These are phyloP conservation scores for Hordeum pubiflorum DNA, from an alignment of 202 grass and related monocot species.

Conservation along the genomic window DNA sequence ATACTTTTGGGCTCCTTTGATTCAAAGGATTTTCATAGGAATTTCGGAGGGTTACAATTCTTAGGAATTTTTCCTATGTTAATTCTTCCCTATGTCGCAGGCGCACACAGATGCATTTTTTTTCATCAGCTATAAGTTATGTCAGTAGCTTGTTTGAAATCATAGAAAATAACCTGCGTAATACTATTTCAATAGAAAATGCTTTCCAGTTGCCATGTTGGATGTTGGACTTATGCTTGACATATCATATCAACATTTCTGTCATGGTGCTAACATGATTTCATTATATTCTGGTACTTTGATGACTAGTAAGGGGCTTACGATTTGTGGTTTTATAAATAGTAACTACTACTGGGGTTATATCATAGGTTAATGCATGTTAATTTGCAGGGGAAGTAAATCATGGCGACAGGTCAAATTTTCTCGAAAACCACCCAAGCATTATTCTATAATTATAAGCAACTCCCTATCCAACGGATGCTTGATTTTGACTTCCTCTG, in stretches of 20 bases:
- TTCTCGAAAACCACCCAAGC: constrained; percentile 91
- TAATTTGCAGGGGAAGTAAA: constrained; percentile 36
- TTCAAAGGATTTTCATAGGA: neutral
- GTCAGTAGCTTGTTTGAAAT: constrained; percentile 1
- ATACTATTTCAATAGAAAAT: neutral
- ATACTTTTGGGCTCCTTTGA: neutral
- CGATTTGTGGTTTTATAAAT: constrained; percentile 15
- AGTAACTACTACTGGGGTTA: neutral
- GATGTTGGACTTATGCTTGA: neutral
- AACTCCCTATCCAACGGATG: constrained; percentile 96
- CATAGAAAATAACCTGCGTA: neutral
- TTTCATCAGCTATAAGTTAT: neutral
- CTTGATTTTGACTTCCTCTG: constrained; percentile 99
- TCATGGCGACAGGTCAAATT: constrained; percentile 86
- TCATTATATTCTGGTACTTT: neutral
- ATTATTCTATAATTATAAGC: constrained; percentile 99
- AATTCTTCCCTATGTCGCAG: neutral
- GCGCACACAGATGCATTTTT: neutral
- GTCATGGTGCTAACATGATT: constrained; percentile 1
- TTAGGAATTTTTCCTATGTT: no score
- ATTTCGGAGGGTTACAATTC: no score
- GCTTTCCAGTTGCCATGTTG: neutral
- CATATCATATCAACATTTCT: neutral
- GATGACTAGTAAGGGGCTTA: neutral
- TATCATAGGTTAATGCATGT: constrained; percentile 8